Evolutionary conservation across 2,329 filamentous ascomycete genomes (phyloP), one percentile per base, ranked within the genome.

Genomic region (Paraphaeosphaeria minitans): DNA sequence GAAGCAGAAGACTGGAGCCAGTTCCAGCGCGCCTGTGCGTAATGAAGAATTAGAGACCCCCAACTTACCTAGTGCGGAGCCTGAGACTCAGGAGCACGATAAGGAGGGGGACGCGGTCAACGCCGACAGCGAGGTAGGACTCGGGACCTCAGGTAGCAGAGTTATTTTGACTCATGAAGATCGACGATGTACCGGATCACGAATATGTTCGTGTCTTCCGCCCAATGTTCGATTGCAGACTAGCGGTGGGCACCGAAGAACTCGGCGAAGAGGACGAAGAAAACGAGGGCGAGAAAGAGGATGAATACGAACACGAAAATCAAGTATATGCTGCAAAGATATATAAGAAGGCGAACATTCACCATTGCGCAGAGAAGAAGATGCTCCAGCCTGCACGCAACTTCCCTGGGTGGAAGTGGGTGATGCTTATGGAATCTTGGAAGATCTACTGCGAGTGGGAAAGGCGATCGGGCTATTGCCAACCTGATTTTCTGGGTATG

Each of bases 401-500:
- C 1, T 49, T 62, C 22, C 47, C 47, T 12, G 56, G 56, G 13
- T 60, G 62, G 53, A 69, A 68, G 52, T 69, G 67, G 66, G 53
- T 69, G 6, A 68, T 67, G 7, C 55, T 66, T 60, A 54, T 56
- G 53, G 45, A 52, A n/a, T 58, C 55, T 21, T 67, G 55, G 56
- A 47, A 59, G n/a, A 63, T 56, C 47, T 48, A 19, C 16, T 46
- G 55, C 22, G 42, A 61, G 1, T 46, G 53, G 6, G 13, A 12
- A 8, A 42, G 45, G 8, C 56, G 59, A 29, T 51, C 54, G 10
- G 56, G 43, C 45, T 68, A 66, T 50, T 64, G 66, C 41, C 46
- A 59, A 27, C 66, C 63, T 2, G 67, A 67, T 35, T 24, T 7
- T 1, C 65, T 69, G 51, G 51, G 46, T 0, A 67, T 67, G 63